A percentile compares a stretch with the other conserved stretches of the same genome.
Evolutionary conservation across 176 grass and related monocot species (phyloP).

Genomic region (Neostapfia colusana): DNA sequence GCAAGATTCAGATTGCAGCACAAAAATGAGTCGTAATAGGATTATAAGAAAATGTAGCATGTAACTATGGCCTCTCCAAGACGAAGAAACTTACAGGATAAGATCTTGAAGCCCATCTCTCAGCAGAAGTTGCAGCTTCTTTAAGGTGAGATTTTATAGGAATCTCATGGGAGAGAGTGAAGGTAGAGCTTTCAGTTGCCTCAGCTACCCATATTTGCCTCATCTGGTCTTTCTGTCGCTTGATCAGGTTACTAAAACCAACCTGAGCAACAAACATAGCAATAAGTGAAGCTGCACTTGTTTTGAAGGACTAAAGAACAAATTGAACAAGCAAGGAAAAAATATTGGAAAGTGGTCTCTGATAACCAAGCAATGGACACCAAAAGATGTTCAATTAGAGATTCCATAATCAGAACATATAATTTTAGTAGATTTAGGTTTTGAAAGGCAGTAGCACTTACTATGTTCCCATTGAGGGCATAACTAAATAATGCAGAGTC

Average conservation of each 20-base stretch:
- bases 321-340: not conserved
- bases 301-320: conserved; percentile 33
- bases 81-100: conserved; percentile 51
- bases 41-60: conserved; percentile 27
- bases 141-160: conserved; percentile 75
- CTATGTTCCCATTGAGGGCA: conserved; percentile 60
- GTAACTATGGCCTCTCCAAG: conserved; percentile 7
- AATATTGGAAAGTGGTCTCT: not conserved
- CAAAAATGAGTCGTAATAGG: conserved; percentile 15
- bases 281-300: conserved; percentile 31
- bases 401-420: conserved; percentile 15
- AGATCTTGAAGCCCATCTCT: conserved; percentile 78
- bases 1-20: conserved; percentile 24
- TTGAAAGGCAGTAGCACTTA: conserved; percentile 46
- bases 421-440: not conserved
- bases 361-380: conserved; percentile 8
- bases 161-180: conserved; percentile 56
- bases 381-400: conserved; percentile 13
- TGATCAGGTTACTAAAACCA: conserved; percentile 88
- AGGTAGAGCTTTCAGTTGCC: conserved; percentile 67
- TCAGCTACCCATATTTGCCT: conserved; percentile 86
- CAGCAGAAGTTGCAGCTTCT: conserved; percentile 47
- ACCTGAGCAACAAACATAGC: conserved; percentile 52
- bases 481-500: conserved; percentile 66
- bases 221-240: conserved; percentile 73